Evolutionary conservation across 257 asterid genomes (phyloP).

Genomic region (Rehmannia glutinosa): DNA sequence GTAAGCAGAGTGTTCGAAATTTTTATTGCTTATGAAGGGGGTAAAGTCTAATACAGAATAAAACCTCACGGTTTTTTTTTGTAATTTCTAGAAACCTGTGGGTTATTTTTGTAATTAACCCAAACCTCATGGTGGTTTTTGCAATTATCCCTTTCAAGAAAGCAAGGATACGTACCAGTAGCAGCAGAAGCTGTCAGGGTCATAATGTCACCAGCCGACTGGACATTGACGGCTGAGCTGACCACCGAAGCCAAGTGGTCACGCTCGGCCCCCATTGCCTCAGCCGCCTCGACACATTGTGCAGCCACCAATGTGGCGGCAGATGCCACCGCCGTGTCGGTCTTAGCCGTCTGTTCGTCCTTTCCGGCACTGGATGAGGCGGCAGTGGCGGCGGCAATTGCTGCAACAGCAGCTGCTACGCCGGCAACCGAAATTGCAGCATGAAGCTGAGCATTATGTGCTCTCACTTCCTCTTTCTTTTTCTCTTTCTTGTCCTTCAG

Average conservation of each 20-base stretch:
- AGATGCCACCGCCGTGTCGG: constrained; percentile 95
- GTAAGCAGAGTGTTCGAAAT: no score
- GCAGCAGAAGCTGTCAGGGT: constrained; percentile 97
- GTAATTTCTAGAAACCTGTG: no score
- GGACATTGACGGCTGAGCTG: constrained; percentile 90
- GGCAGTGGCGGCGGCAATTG: constrained; percentile 94
- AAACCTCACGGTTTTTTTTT: no score
- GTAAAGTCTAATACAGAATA: no score
- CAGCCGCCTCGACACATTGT: constrained; percentile 96
- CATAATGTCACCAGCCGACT: constrained; percentile 93
- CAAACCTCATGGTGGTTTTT: no score
- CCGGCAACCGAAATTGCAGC: constrained; percentile 96
- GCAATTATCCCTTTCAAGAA: no score
- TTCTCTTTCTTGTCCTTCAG: constrained; percentile 90
- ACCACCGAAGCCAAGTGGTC: constrained; percentile 80
- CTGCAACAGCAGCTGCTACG: constrained; percentile 92
- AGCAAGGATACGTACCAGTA: constrained; percentile 51
- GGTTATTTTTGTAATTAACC: no score
- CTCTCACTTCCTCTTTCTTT: constrained; percentile 88
- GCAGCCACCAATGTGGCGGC: constrained; percentile 97
- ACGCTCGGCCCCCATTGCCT: constrained; percentile 95
- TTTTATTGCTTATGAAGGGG: no score
- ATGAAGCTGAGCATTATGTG: constrained; percentile 94
- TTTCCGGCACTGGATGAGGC: constrained; percentile 64
- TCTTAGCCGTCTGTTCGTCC: constrained; percentile 81